Evolutionary conservation across 306 rosid species (phyloP).

Genomic region (Myrica gale): DNA sequence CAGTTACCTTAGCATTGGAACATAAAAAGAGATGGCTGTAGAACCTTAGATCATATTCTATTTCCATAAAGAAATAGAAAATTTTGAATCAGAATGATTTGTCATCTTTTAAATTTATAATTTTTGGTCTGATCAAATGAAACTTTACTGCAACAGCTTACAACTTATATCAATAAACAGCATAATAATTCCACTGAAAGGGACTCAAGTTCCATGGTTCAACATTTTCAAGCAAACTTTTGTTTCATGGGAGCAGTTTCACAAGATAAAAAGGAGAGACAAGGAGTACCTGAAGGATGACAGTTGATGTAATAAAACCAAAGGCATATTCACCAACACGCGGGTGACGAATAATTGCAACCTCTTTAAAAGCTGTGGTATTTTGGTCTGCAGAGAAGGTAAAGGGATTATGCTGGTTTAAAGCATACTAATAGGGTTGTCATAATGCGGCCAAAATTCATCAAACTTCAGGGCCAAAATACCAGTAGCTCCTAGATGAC

Average conservation of each 20-base stretch:
- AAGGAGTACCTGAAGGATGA: conserved; percentile 67
- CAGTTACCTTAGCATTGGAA: not conserved
- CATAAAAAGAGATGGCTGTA: conserved; percentile 17
- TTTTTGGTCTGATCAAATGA: not conserved
- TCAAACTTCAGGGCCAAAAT: not conserved
- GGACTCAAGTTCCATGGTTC: not conserved
- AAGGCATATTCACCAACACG: conserved; percentile 96
- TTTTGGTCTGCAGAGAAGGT: conserved; percentile 69
- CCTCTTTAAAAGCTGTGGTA: conserved; percentile 90
- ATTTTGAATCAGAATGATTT: conserved; percentile 6
- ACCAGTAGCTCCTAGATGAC: not conserved
- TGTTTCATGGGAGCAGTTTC: not conserved
- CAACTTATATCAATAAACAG: not conserved
- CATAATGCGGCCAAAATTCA: not conserved
- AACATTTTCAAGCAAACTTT: not conserved
- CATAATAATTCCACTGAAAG: not conserved
- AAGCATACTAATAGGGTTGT: not conserved
- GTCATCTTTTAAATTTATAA: not conserved
- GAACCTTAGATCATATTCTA: conserved; percentile 3
- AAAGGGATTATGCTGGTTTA: not conserved
- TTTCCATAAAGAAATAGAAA: not conserved
- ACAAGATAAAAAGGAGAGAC: not conserved
- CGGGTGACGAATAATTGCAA: conserved; percentile 85
- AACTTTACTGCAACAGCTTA: not conserved
- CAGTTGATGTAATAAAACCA: conserved; percentile 90